Percentiles rank a stretch among this genome's conserved stretches.
phyloP scores from a whole-genome alignment of 345 rosid genomes.

The Linum usitatissimum region DNA sequence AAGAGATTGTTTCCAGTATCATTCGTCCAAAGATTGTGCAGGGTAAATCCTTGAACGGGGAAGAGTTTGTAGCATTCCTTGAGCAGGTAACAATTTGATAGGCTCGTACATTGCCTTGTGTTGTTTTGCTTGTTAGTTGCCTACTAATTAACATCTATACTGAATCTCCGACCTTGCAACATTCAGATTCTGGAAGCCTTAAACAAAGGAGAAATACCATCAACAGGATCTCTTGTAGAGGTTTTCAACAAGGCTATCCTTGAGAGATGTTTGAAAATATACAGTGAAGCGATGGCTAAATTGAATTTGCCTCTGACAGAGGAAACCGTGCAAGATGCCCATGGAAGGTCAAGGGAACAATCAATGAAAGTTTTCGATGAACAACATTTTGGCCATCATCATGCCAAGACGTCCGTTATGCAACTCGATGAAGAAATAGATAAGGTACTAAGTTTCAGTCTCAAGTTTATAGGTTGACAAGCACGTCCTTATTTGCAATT shows the following conservation, averaged over 20 bases:
- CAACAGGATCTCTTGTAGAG: conserved; percentile 98
- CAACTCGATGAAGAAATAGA: conserved; percentile 73
- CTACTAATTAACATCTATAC: background rate
- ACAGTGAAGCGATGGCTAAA: conserved; percentile 55
- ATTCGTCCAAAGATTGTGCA: conserved; percentile 91
- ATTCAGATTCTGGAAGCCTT: conserved; percentile 92
- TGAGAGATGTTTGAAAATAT: conserved; percentile 72
- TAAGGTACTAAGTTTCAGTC: conserved; percentile 38
- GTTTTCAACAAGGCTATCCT: conserved; percentile 88
- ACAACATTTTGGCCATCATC: conserved; percentile 91
- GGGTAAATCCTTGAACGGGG: conserved; percentile 72
- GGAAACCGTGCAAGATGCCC: conserved; percentile 53
- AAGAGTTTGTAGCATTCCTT: conserved; percentile 83
- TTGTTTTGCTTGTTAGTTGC: background rate
- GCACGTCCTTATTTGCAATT: conserved; percentile 22
- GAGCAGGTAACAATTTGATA: conserved; percentile 51
- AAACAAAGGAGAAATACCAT: conserved; percentile 98
- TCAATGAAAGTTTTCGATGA: conserved; percentile 66
- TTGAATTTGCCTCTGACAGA: conserved; percentile 56
- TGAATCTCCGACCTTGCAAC: conserved; percentile 4
- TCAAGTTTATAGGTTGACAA: conserved; percentile 37
- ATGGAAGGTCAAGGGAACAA: conserved; percentile 45
- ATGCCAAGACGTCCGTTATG: conserved; percentile 68
- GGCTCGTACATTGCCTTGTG: background rate
- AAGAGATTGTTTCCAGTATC: conserved; percentile 63